phyloP scores from a whole-genome alignment of 2,329 filamentous ascomycete species.

The Aureobasidium sp. region DNA sequence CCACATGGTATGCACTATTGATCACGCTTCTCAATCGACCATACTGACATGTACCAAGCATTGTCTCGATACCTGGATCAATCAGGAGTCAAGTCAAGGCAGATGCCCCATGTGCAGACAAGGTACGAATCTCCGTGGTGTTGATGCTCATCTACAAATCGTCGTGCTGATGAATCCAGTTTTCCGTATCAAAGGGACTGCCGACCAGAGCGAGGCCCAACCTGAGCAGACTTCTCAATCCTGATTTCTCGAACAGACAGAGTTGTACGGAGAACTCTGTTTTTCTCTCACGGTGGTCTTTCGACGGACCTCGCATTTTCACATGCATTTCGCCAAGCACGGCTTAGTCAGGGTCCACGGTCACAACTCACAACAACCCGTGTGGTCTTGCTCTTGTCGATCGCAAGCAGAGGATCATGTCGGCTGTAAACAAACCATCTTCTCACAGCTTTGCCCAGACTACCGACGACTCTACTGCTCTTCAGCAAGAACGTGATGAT shows the following conservation, averaged over 20 bases:
- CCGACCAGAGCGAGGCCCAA: slow-evolving; percentile 17
- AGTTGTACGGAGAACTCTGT: too few species aligned
- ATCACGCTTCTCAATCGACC: not conserved
- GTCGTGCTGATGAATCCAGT: slow-evolving; percentile 8
- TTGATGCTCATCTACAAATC: too few species aligned
- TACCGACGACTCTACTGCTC: not conserved
- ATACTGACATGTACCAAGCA: slow-evolving; percentile 51
- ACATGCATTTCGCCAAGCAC: slow-evolving; percentile 11
- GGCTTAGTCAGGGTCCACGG: slow-evolving; percentile 12
- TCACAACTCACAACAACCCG: slow-evolving; percentile 11
- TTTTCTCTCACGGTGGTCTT: not conserved
- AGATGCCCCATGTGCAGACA: slow-evolving; percentile 98
- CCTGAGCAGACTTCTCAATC: not conserved
- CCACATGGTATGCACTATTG: slow-evolving; percentile 65
- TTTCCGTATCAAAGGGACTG: slow-evolving; percentile 28
- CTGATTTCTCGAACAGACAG: not conserved
- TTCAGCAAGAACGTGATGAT: not conserved
- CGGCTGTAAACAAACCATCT: not conserved
- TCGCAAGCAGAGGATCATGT: slow-evolving; percentile 6
- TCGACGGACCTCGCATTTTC: not conserved
- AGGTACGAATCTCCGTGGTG: slow-evolving; percentile 29
- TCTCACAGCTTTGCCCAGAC: slow-evolving; percentile 6
- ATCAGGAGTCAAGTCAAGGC: slow-evolving; percentile 85
- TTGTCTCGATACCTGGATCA: slow-evolving; percentile 93
- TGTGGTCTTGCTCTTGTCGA: not conserved